Percentiles rank a stretch among this genome's conserved stretches.
phyloP scores from a whole-genome alignment of 2,329 filamentous ascomycete genomes.

The Grosmannia serpens region DNA sequence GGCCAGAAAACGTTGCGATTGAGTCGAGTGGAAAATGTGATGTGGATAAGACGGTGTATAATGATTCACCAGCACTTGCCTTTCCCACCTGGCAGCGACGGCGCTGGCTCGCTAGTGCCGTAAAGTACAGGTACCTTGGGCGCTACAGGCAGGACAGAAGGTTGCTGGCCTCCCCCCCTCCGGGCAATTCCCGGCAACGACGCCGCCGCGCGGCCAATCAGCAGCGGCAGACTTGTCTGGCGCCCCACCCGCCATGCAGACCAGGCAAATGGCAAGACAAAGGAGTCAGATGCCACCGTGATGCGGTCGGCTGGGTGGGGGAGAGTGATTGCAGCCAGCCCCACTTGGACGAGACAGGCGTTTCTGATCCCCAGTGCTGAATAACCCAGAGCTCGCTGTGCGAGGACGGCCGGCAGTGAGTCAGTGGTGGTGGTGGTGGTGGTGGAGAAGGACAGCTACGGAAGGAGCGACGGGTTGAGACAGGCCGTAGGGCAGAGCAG shows the following conservation, averaged over 20 bases:
- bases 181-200: not conserved
- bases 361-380: not conserved
- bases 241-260: not conserved
- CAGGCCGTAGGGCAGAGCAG: conserved; percentile 2
- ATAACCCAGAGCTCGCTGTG: not conserved
- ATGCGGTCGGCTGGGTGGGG: not conserved
- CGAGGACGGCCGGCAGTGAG: not conserved
- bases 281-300: not conserved
- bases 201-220: not conserved
- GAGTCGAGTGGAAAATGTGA: not conserved
- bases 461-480: not conserved
- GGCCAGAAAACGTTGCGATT: not conserved
- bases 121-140: not conserved
- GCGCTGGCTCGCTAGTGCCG: not conserved
- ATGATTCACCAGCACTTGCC: not conserved
- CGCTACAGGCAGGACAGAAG: not conserved
- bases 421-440: too few relatives aligned
- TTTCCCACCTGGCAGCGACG: not conserved
- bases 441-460: not conserved
- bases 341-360: conserved; percentile 3
- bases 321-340: not conserved
- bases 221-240: not conserved
- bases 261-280: not conserved
- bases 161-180: not conserved
- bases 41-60: conserved; percentile 2